Base-by-base conservation (phyloP, 192 early-diverging fungal species). In the Backusella morwellensis region DNA sequence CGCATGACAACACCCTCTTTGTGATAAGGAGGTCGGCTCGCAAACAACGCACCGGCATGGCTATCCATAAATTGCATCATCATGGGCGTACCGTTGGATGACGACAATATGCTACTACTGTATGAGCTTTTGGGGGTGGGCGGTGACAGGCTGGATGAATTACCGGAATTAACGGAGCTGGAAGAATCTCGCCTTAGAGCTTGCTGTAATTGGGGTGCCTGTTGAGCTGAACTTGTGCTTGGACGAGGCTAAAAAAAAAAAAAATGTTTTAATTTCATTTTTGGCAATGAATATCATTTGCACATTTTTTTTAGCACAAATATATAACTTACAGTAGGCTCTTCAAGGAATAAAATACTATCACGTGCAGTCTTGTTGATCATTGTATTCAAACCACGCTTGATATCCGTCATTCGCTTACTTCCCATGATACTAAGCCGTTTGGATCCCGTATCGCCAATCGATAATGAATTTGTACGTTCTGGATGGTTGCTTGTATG, bases 1-100 rank as follows among this genome's bases (percentile, higher is more conserved):
- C 96, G 87, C 78, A 95, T 91, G 23, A 98, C 86, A 21, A 95
- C 84, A 17, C 94, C 92, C 77, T 94, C 92, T 63, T 90, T 90
- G 5, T 83, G 68, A 47, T 83, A 85, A 75, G 88, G 79, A 15
- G 79, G 70, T 50, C 71, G 72, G 17, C 56, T 80, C 4, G 66
- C 41, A 67, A 77, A 83, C 14, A 77, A 6, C 11, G 66, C 42
- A 19, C 52, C n/a, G 2, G 44, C 17, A 56, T 76, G 72, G 42
- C 50, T 75, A 42, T 44, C 32, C 66, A 68, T 68, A 75, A 68
- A 75, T 6, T 15, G 38, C 42, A 77, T 74, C 38, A 66, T 68
- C 9, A 63, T 63, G 9, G 56, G 56, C 47, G 47, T 50, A 63
- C n/a, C 54, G 14, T 71, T 44, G 34, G 7, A 34, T 23, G 63